Percentiles rank a stretch among this genome's conserved stretches.
Evolutionary conservation across 345 rosid genomes (phyloP).

Genomic region (Brassica incana): DNA sequence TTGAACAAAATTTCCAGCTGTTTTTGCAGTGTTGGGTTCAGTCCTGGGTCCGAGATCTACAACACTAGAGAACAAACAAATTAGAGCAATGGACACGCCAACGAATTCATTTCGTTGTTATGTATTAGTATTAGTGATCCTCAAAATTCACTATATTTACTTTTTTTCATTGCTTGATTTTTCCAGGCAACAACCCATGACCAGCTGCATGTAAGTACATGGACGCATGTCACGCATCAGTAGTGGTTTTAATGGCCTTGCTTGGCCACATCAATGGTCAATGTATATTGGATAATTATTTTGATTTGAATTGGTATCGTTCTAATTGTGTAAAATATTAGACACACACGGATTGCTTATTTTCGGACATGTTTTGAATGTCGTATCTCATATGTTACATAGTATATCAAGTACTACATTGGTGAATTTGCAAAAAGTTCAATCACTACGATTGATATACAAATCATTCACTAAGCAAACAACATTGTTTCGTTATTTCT

Average conservation of each 20-base stretch:
- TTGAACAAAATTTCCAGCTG: not conserved
- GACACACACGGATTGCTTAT: not conserved
- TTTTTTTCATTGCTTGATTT: not conserved
- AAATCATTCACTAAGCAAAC: not conserved
- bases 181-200: not conserved
- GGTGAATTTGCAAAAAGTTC: not conserved
- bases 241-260: not conserved
- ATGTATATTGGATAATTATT: not conserved
- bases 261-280: not conserved
- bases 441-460: not conserved
- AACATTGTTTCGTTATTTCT: not conserved
- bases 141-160: not conserved
- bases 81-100: slow-evolving; percentile 1
- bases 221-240: not conserved
- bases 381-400: not conserved
- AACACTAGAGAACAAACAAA: not conserved
- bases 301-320: not conserved
- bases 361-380: not conserved
- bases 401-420: not conserved
- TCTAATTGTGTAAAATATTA: not conserved
- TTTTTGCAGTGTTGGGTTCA: not conserved
- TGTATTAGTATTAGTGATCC: not conserved
- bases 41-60: not conserved
- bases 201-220: not conserved
- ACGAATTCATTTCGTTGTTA: not conserved